These are phyloP conservation scores for Westerdykella sp. DNA, from an alignment of 2,329 filamentous ascomycete genomes.

Conservation along the genomic window DNA sequence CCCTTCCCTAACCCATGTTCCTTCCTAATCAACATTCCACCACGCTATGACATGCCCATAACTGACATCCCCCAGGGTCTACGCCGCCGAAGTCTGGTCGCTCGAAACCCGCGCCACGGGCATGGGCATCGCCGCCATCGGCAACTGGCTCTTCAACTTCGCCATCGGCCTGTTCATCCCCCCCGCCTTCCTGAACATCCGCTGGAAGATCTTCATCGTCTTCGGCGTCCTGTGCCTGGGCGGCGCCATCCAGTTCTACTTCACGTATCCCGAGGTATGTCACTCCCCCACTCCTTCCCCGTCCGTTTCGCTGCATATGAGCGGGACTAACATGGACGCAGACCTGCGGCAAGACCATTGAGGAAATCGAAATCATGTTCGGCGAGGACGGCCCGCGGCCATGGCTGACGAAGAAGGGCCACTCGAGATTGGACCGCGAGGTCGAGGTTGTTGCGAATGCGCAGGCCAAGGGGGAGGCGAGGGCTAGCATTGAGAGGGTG, in stretches of 20 bases:
- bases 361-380: slow-evolving; percentile 34
- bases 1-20: not conserved
- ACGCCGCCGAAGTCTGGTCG: slow-evolving; percentile 59
- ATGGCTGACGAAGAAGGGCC: slow-evolving; percentile 35
- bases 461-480: slow-evolving; percentile 21
- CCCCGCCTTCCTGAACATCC: slow-evolving; percentile 53
- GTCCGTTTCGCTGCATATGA: not conserved
- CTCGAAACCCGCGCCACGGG: slow-evolving; percentile 55
- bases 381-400: slow-evolving; percentile 26
- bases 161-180: slow-evolving; percentile 55
- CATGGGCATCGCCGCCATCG: slow-evolving; percentile 51
- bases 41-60: too few relatives aligned
- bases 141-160: slow-evolving; percentile 52
- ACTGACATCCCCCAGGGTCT: slow-evolving; percentile 36
- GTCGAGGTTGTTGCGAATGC: slow-evolving; percentile 18
- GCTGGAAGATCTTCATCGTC: slow-evolving; percentile 49
- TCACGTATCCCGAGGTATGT: slow-evolving; percentile 39
- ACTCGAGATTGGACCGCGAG: slow-evolving; percentile 27
- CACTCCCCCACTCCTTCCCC: too few relatives aligned
- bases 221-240: slow-evolving; percentile 46
- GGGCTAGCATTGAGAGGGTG: slow-evolving; percentile 16
- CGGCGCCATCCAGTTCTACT: slow-evolving; percentile 42
- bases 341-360: slow-evolving; percentile 36
- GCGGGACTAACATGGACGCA: slow-evolving; percentile 4
- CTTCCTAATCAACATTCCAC: not conserved